Evolutionary conservation across 257 asterid genomes (phyloP), one percentile per base, ranked within the genome.

Genomic region (Coffea canephora): DNA sequence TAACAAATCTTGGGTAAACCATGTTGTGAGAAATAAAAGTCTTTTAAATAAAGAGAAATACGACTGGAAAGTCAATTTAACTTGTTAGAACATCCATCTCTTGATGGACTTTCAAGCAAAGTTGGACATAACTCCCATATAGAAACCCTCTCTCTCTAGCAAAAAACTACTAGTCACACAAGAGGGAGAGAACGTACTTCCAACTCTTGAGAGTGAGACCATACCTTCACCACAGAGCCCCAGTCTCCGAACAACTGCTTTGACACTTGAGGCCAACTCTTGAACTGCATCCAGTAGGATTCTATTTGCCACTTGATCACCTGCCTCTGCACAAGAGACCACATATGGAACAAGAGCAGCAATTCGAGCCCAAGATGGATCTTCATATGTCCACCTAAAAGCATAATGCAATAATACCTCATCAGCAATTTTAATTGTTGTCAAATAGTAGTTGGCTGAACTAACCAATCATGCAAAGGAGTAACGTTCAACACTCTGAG

Each of bases 281-380:
- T 83, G 87, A 74, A 91, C 98, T 14, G 97, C 82, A 23, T 88
- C 86, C 62, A 84, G 85, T 77, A 91, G 82, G 84, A 91, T 93
- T 49, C 83, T 85, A 71, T 82, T 85, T 13, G 98, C 94, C 59
- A 92, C 91, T 36, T 81, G 84, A 83, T 93, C 98, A 21, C 97
- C 93, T 13, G 84, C 88, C 74, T 91, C 96, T 59, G 94, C 94
- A 79, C 94, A 91, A 8, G 91, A 87, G 69, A 93, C 94, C 62
- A 91, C 95, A 18, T 75, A 74, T 8, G 96, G 94, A 81, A 91
- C 88, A 69, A 92, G 96, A 54, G 88, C 87, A 50, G 97, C 97
- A 80, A 91, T 87, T 49, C 96, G 86, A 52, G 97, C 93, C 96
- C 97, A 92, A 34, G 96, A 92, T 36, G 96, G 90, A 84, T 92